Conservation (phyloP, 805 yeast species). For the Lachancea meyersii region DNA sequence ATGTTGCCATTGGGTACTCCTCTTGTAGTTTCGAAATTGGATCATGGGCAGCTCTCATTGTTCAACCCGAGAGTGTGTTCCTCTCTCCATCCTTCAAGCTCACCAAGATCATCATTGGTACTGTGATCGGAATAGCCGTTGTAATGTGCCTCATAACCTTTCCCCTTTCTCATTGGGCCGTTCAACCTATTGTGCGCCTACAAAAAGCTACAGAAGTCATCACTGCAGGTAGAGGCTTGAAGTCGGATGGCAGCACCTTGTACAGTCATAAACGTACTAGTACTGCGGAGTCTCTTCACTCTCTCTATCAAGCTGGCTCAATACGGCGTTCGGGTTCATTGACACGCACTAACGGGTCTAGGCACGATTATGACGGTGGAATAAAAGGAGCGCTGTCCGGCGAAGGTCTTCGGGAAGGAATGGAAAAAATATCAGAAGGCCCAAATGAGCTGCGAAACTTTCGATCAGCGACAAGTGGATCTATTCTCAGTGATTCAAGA, state of each 20-base stretch:
- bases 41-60: slow-evolving; percentile 70
- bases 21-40: slow-evolving; percentile 39
- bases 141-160: slow-evolving; percentile 70
- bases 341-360: not conserved
- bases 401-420: not conserved
- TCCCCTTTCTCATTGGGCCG: slow-evolving; percentile 79
- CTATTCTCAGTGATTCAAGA: slow-evolving; percentile 12
- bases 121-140: slow-evolving; percentile 71
- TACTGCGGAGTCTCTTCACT: slow-evolving; percentile 6
- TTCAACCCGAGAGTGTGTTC: slow-evolving; percentile 54
- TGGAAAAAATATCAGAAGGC: not conserved
- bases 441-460: slow-evolving; percentile 1
- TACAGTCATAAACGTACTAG: slow-evolving; percentile 8
- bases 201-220: slow-evolving; percentile 72
- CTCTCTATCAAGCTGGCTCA: slow-evolving; percentile 1
- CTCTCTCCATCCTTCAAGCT: slow-evolving; percentile 56
- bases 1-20: slow-evolving; percentile 54
- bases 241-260: slow-evolving; percentile 16
- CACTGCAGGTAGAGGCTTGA: slow-evolving; percentile 38
- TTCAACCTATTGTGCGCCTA: slow-evolving; percentile 70
- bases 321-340: slow-evolving; percentile 1
- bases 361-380: not conserved
- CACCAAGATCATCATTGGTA: slow-evolving; percentile 66
- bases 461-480: slow-evolving; percentile 1
- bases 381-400: not conserved